Evolutionary conservation across 371 early-diverging fungal genomes (phyloP), one percentile per base, ranked within the genome.

Genomic region (Rhizopus arrhizus): DNA sequence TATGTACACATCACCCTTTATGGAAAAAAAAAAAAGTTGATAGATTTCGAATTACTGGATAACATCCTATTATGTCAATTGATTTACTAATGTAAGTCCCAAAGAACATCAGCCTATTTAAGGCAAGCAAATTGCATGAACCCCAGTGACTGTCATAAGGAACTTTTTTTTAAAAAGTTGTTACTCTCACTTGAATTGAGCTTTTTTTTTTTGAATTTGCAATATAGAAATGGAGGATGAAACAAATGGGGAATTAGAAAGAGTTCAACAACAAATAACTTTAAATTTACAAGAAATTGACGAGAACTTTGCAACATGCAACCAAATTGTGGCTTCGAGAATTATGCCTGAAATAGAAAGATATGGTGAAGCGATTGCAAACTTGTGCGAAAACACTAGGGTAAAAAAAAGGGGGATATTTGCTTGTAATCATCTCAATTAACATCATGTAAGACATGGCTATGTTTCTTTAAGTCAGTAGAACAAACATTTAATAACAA

Each of bases 291-390:
- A 82, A 61, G 70, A 67, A 2, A 79, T 81, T 32, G 85, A 85
- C 65, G 75, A 83, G 52, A 82, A 81, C 61, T 85, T 85, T 61
- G 73, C 84, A 0, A 58, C 67, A 48, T 78, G 84, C 31, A 72
- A 80, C 32, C 78, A 71, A 52, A 73, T 81, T 40, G 70, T 81
- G n/a, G 60, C 77, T 13, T 59, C 72, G 40, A 72, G 68, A 46
- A 72, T 82, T 15, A 56, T 81, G 6, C 79, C 83, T 4, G 75
- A 75, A 47, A 64, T 85, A 2, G 83, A 85, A 22, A 66, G 68
- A 28, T 82, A 71, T 46, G 64, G 73, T 31, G 75, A 73, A 41
- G 69, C 79, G 11, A 78, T 76, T 10, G 50, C 52, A 9, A 58
- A 57, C 34, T 72, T 83, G 28, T 70, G 78, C 70, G 66, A 82